Base-by-base conservation (phyloP, 1,139 yeast genomes). In the Saccharomyces hybrid region DNA sequence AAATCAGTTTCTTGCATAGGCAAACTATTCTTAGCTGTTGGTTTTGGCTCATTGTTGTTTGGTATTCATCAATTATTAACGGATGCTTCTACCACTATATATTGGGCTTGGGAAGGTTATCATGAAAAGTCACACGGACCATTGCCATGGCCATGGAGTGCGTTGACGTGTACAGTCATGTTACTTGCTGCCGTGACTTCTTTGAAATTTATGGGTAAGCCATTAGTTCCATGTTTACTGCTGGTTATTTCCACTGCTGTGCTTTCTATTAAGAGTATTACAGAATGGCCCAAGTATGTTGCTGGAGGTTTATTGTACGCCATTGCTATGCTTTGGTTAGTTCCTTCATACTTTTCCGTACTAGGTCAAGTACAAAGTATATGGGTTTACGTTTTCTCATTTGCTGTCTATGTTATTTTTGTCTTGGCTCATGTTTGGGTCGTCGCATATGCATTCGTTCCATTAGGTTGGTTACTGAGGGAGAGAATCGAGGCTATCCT, bases 401-500 rank as follows among this genome's bases (percentile, higher is more conserved):
- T 84, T 53, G 68, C 85, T 14, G 66, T 82, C 54, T 75, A 81
- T 57, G 73, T 85, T 49, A 57, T 87, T 4, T 70, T 87, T 47
- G 74, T 83, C 14, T 76, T 93, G 58, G 93, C 88, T 13, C 93
- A 91, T 70, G 96, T 93, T 51, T 93, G 98, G 98, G 83, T 87
- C 53, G 99, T 93, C 46, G 99, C 99, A 0, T 93, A 93, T 70
- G 99, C 99, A 0, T 93, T 93, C 73, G 99, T 93, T 51, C 99
- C 99, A 14, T 93, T 88, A 58, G 99, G 99, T 4, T 85, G 85
- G 66, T 61, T 87, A 28, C 76, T 93, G 55, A 81, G 99, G 66
- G 99, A 93, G 71, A 81, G 96, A 67, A 84, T 93, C 4, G 96
- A 90, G 69, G 70, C 87, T 47, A 81, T 93, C 2, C 70, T 89